Base-by-base conservation (phyloP, 352 stramenopile genomes). In the Paralagenidium karlingii region DNA sequence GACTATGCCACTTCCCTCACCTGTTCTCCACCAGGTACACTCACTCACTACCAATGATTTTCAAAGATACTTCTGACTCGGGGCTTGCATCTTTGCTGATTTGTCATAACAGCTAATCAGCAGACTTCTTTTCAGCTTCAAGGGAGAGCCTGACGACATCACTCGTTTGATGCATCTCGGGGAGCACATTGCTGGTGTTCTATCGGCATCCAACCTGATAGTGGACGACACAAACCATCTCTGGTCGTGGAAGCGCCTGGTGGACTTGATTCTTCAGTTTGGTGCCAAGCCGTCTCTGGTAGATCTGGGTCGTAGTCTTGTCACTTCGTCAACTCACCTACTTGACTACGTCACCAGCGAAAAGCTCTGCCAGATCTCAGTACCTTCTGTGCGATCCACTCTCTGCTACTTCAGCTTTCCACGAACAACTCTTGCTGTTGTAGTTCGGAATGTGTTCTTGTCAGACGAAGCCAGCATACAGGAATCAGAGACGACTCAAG, bases 221-320 rank as follows among this genome's bases (percentile, higher is more conserved):
- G 51, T 52, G 29, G 45, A 21, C 9, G 24, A 51, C 27, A 36
- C 26, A 12, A 42, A 62, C 31, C 49, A 38, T 46, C 29, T 41
- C 34, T 82, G 61, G 61, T 45, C 63, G 31, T 29, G 77, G 6
- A 34, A 50, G 43, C 53, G 55, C 13, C 37, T 82, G 2, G 32
- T 82, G 7, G 63, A 82, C 38, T 36, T 78, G 28, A 57, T 49
- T 47, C 45, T 82, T 1, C 67, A 82, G 19, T 44, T 63, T 19
- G 45, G 39, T 1, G 24, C 45, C 19, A 49, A 63, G 5, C 24
- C 27, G 5, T 18, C 38, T 8, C 34, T 77, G 34, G 39, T 26
- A n/a, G 33, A 47, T 9, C 36, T 34, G 9, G 27, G 57, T n/a
- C 34, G 40, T 47, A 20, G 3, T n/a, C n/a, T n/a, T n/a, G n/a